Percentiles rank a stretch among this genome's conserved stretches.
Conservation (phyloP, 345 rosid genomes). For the Euphorbia peplus region DNA sequence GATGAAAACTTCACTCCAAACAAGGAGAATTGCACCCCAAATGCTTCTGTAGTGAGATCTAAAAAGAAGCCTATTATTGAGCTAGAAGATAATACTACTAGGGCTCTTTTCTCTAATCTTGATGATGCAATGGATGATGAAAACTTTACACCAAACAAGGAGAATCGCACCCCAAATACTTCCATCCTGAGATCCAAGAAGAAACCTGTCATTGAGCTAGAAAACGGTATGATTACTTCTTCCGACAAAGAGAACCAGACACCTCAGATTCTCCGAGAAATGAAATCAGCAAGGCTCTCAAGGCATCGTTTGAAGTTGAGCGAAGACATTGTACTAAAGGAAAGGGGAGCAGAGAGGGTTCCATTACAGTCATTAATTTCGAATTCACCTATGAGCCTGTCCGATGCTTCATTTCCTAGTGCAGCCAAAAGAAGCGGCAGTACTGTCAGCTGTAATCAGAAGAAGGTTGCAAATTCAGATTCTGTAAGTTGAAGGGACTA, state of each 20-base stretch:
- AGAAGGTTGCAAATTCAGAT: conserved; percentile 33
- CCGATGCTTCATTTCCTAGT: conserved; percentile 26
- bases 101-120: conserved; percentile 27
- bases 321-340: conserved; percentile 25
- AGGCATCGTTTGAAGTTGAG: conserved; percentile 34
- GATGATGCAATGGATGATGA: conserved; percentile 57
- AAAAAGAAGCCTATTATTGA: conserved; percentile 26
- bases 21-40: conserved; percentile 69
- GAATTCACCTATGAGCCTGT: conserved; percentile 30
- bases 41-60: conserved; percentile 34
- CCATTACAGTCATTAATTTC: conserved; percentile 54
- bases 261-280: conserved; percentile 34
- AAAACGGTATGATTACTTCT: conserved; percentile 30
- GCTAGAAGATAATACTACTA: conserved; percentile 28
- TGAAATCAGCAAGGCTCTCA: conserved; percentile 26
- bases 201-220: conserved; percentile 31
- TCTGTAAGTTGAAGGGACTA: conserved; percentile 39
- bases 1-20: too few species aligned
- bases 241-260: conserved; percentile 52
- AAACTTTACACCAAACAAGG: conserved; percentile 66
- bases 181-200: conserved; percentile 42
- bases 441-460: conserved; percentile 20
- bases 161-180: conserved; percentile 68
- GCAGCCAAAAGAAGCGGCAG: conserved; percentile 31
- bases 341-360: conserved; percentile 40